A percentile compares a stretch with the other conserved stretches of the same genome.
phyloP scores from a whole-genome alignment of 192 early-diverging fungal species.

The Paraglomus occultum region DNA sequence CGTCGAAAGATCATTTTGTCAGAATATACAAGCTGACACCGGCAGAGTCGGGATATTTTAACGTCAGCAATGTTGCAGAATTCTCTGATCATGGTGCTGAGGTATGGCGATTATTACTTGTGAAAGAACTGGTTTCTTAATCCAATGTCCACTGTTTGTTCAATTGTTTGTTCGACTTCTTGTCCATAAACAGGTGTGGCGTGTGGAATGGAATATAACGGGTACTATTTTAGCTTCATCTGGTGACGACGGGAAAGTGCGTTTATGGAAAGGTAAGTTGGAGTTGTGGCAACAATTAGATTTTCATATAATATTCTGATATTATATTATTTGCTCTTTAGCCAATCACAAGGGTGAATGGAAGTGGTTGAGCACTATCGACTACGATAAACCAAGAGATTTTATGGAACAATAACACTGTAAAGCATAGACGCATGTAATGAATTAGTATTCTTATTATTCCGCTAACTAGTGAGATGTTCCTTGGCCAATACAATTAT shows the following conservation, averaged over 20 bases:
- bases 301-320: conserved; percentile 2
- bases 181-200: conserved; percentile 60
- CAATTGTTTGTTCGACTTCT: not conserved
- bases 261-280: conserved; percentile 72
- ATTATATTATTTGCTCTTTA: not conserved
- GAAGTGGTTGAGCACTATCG: conserved; percentile 59
- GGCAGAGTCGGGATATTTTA: conserved; percentile 46
- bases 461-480: too few species aligned
- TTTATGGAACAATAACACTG: not conserved
- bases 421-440: too few species aligned
- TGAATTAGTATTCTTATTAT: too few species aligned
- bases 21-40: conserved; percentile 71
- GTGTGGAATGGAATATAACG: conserved; percentile 84
- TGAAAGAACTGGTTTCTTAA: not conserved
- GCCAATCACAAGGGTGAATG: conserved; percentile 45
- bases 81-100: conserved; percentile 67
- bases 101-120: conserved; percentile 25
- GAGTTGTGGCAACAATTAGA: not conserved
- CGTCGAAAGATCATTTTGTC: conserved; percentile 71
- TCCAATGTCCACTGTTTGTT: not conserved
- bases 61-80: conserved; percentile 53
- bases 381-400: conserved; percentile 7
- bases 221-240: conserved; percentile 76
- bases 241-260: conserved; percentile 80
- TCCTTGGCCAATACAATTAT: too few species aligned